Evolutionary conservation across 345 rosid species (phyloP), one percentile per base, ranked within the genome.

Genomic region (Crucihimalaya himalaica): DNA sequence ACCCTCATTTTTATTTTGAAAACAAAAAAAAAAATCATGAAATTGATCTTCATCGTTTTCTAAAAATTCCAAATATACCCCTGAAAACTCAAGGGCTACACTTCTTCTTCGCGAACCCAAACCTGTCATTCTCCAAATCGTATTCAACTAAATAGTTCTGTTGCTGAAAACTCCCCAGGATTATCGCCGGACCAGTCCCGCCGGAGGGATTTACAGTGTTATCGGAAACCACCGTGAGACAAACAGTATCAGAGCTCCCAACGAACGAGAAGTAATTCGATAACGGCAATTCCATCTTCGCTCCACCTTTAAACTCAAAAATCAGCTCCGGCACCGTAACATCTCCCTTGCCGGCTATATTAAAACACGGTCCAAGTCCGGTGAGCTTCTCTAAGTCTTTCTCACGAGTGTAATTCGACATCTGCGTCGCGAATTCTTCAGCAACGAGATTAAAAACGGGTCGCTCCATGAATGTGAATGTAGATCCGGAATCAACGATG

Each of bases 401-500:
- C 0, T 84, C 89, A 25, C 87, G 32, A 47, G 79, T 85, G 62
- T 66, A 84, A n/a, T 87, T 86, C 13, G 68, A 71, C 96, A 94
- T 82, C 75, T 89, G 90, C 19, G 78, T 58, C 51, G 79, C 85
- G 57, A 94, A 84, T 72, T 81, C 96, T 13, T 81, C 29, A 0
- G 86, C 84, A 6, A 94, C 86, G 5, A 78, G 63, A 16, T 86
- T 86, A 68, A 73, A 87, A 20, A 86, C 74, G 4, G 87, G 84
- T 45, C 79, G 71, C 28, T 89, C 93, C 96, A 94, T 85, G 89
- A 84, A 87, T 8, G 97, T 91, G 73, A 94, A 85, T 1, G 98
- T 94, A 4, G 97, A 72, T 40, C 98, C 98, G 14, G 98, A 94
- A 77, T 94, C 98, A 32, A 89, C 89, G 14, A 91, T 87, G 20